A percentile compares a stretch with the other conserved stretches of the same genome.
Evolutionary conservation across 208 protist genomes (phyloP).

Genomic region (Trypanosoma lewisi): DNA sequence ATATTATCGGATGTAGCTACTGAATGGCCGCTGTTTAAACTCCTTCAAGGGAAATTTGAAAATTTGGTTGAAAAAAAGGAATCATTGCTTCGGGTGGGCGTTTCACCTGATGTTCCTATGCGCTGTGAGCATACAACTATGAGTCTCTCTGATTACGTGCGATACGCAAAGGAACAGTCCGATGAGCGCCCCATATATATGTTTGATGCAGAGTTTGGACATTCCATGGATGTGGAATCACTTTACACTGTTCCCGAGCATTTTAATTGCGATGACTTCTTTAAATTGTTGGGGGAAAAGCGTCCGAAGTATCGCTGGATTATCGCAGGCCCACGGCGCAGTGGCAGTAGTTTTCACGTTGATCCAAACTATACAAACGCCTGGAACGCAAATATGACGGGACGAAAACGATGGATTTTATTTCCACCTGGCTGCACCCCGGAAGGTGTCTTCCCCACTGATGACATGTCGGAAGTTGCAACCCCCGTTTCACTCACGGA

Average conservation of each 20-base stretch:
- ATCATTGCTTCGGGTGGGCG: slow-evolving; percentile 39
- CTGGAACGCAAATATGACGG: slow-evolving; percentile 89
- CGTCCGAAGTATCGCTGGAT: slow-evolving; percentile 90
- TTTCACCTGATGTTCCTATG: slow-evolving; percentile 47
- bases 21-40: slow-evolving; percentile 78
- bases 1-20: slow-evolving; percentile 78
- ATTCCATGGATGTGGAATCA: slow-evolving; percentile 41
- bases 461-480: slow-evolving; percentile 81
- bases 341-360: slow-evolving; percentile 88
- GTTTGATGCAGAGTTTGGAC: slow-evolving; percentile 87
- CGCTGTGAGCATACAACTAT: slow-evolving; percentile 88
- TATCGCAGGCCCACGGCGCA: slow-evolving; percentile 77
- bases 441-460: slow-evolving; percentile 71
- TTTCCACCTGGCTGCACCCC: slow-evolving; percentile 77
- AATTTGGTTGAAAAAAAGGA: slow-evolving; percentile 58
- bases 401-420: slow-evolving; percentile 86
- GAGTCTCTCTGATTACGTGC: slow-evolving; percentile 81
- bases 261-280: slow-evolving; percentile 85
- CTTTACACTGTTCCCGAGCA: slow-evolving; percentile 81
- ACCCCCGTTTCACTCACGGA: slow-evolving; percentile 88
- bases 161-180: slow-evolving; percentile 66
- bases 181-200: slow-evolving; percentile 92
- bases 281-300: slow-evolving; percentile 53
- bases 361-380: slow-evolving; percentile 88
- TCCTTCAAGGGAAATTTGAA: slow-evolving; percentile 58